A percentile compares a stretch with the other conserved stretches of the same genome.
phyloP scores from a whole-genome alignment of 2,329 filamentous ascomycete genomes.

The Trichoderma sp. region DNA sequence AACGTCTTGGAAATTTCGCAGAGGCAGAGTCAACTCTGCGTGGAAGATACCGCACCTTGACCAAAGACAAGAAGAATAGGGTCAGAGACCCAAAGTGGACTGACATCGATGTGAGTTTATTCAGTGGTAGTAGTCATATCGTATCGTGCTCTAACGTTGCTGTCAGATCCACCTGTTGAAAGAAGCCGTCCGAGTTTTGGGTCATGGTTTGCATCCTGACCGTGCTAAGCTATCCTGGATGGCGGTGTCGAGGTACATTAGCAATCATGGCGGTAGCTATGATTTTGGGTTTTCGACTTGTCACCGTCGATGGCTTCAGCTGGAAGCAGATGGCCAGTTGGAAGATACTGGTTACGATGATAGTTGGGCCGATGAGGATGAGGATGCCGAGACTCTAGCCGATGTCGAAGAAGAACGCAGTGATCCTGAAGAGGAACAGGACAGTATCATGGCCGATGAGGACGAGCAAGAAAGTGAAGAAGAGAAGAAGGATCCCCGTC shows the following conservation, averaged over 20 bases:
- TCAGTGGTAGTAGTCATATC: neutral
- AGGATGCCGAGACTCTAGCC: neutral
- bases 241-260: conserved; percentile 53
- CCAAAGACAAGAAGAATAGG: conserved; percentile 59
- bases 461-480: neutral
- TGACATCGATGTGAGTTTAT: conserved; percentile 56
- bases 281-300: conserved; percentile 59
- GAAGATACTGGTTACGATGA: neutral
- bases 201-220: conserved; percentile 31
- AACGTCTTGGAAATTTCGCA: conserved; percentile 49
- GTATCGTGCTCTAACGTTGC: neutral
- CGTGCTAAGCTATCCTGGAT: conserved; percentile 54
- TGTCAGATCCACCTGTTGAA: conserved; percentile 36
- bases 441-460: neutral
- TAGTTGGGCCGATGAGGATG: neutral
- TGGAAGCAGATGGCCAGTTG: neutral
- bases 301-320: conserved; percentile 55
- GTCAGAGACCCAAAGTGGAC: conserved; percentile 66
- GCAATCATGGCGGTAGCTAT: conserved; percentile 53
- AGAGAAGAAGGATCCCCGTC: neutral
- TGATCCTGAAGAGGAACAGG: neutral
- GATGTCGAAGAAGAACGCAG: neutral
- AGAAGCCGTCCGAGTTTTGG: conserved; percentile 41
- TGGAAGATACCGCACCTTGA: conserved; percentile 64
- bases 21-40: conserved; percentile 72